Evolutionary conservation across 306 rosid species (phyloP).

Genomic region (Inga leiocalycina): DNA sequence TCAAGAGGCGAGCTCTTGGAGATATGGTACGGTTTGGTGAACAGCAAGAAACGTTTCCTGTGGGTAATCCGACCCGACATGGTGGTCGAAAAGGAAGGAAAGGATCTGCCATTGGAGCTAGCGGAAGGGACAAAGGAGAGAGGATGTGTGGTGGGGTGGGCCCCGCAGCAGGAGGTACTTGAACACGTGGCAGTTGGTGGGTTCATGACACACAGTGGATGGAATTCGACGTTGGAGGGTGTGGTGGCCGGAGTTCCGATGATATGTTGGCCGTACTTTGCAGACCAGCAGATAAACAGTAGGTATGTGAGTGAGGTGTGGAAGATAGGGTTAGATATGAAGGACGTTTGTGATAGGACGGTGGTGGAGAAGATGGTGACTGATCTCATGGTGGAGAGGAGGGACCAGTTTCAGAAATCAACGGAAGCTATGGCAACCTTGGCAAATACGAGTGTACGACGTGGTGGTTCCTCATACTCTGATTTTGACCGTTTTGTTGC

Average conservation of each 20-base stretch:
- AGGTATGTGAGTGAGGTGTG: constrained; percentile 21
- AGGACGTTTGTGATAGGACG: not conserved
- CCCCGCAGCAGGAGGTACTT: constrained; percentile 19
- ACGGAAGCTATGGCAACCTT: too few relatives aligned
- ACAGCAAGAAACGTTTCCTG: constrained; percentile 38
- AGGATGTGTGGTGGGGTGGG: constrained; percentile 3
- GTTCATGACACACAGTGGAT: constrained; percentile 24
- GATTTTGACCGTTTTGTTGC: too few relatives aligned
- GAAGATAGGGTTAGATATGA: constrained; percentile 26
- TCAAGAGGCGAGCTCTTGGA: constrained; percentile 14
- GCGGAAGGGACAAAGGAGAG: constrained; percentile 13
- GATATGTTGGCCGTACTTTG: constrained; percentile 10
- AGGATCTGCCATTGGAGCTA: not conserved
- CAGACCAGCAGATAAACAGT: not conserved
- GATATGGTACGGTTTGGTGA: constrained; percentile 49
- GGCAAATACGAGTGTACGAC: too few relatives aligned
- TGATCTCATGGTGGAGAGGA: constrained; percentile 1
- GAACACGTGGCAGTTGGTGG: constrained; percentile 4
- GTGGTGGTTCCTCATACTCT: too few relatives aligned
- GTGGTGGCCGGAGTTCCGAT: constrained; percentile 12
- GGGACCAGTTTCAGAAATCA: not conserved
- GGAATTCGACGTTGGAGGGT: constrained; percentile 21
- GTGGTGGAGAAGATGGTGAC: constrained; percentile 11
- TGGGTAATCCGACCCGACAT: constrained; percentile 42
- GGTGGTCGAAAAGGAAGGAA: not conserved